Base-by-base conservation (phyloP, 2,329 filamentous ascomycete genomes). In the Fusarium papillatum region DNA sequence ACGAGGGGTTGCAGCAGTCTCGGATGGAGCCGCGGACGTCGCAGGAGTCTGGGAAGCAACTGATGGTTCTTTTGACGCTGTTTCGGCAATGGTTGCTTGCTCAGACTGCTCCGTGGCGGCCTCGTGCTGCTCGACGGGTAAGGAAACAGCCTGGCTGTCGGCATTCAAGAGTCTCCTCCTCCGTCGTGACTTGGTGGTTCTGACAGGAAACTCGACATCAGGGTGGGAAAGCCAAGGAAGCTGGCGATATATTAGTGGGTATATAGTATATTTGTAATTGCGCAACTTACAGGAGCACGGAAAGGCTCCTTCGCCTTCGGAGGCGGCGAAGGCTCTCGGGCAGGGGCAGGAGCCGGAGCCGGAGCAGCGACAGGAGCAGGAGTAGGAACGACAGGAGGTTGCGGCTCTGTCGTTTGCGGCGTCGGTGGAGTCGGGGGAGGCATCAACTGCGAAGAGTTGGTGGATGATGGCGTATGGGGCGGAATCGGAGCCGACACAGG, bases 201-300 rank as follows among this genome's bases (percentile, higher is more conserved):
- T 80, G 61, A 75, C 78, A 16, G 91, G 90, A 78, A 91, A 93
- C 13, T 85, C 83, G 34, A 83, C 77, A 38, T 89, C 87, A 5
- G 89, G 88, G 38, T 82, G 82, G 1, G 90, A 91, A 31, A 87
- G 78, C 90, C 91, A 93, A 13, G 91, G 91, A 13, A 93, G 83
- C 89, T 92, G 41, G 34, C 24, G 34, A 66, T 24, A 53, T 36
- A 61, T 70, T 55, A 77, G 68, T 24, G n/a, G 55, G 6, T 60
- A 39, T 60, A 22, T 11, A 26, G 9, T 16, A 38, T 29, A 31
- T 13, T 46, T 34, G 26, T 16, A 26, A n/a, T 29, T 34, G 13
- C 14, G 7, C 19, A 31, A 64, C 68, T 86, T 84, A 91, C 90
- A 31, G 89, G 89, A 80, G 87, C 83, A 70, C 83, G 84, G 74